Conservation (phyloP, 2,329 filamentous ascomycete genomes). For the Penicillium digitatum region DNA sequence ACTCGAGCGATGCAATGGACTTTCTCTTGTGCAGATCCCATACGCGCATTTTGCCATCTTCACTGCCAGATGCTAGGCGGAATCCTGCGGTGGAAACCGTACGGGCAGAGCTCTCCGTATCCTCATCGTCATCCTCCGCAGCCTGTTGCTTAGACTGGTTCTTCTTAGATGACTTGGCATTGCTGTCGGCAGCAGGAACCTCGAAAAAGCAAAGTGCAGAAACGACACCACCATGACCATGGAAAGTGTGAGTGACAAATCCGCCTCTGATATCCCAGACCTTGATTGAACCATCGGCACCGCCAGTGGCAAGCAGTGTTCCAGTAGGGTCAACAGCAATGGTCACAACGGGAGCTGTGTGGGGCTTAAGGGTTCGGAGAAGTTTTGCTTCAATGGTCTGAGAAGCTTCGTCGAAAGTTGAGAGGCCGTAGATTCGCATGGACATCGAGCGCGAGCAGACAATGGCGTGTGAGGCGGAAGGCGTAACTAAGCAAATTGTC, state of each 20-base stretch:
- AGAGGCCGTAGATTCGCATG: conserved; percentile 83
- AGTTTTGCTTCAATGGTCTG: conserved; percentile 63
- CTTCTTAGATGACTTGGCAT: conserved; percentile 41
- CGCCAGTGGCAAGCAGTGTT: conserved; percentile 85
- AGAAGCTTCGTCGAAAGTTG: conserved; percentile 53
- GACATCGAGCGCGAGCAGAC: conserved; percentile 92
- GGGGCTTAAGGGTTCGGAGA: conserved; percentile 78
- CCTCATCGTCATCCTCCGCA: conserved; percentile 35
- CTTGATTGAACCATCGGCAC: conserved; percentile 89
- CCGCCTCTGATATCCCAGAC: conserved; percentile 92
- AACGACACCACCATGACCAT: conserved; percentile 84
- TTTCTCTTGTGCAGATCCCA: conserved; percentile 87
- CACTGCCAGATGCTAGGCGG: conserved; percentile 81
- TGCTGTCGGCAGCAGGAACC: conserved; percentile 49
- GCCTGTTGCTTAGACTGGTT: conserved; percentile 43
- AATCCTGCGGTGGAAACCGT: conserved; percentile 58
- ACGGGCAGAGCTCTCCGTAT: conserved; percentile 41
- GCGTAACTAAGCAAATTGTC: conserved; percentile 61
- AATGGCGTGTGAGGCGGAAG: conserved; percentile 80
- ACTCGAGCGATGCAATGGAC: conserved; percentile 73
- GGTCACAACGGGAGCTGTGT: conserved; percentile 83
- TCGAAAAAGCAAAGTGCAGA: conserved; percentile 92
- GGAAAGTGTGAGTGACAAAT: conserved; percentile 91
- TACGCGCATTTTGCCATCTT: conserved; percentile 86
- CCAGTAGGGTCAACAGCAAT: conserved; percentile 80